Evolutionary conservation across 2,329 filamentous ascomycete species (phyloP), one percentile per base, ranked within the genome.

Genomic region (Geosmithia flava): DNA sequence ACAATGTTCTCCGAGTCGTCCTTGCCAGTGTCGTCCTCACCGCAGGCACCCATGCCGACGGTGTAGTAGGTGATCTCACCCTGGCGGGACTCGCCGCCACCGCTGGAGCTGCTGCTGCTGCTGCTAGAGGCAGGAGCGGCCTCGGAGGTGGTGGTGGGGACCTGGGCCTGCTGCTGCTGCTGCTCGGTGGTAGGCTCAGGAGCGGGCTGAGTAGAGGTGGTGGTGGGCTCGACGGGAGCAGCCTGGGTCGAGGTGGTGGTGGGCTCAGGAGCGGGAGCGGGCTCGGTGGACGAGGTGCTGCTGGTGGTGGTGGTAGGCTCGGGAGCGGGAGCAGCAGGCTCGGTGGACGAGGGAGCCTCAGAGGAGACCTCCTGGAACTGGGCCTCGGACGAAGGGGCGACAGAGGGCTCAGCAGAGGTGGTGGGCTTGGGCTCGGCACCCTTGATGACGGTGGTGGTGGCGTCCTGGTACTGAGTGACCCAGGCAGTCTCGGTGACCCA

Each of bases 1-100:
- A 93, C 78, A 51, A 88, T 79, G 60, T 76, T 70, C 19, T 80
- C 70, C 3, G 59, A 62, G 20, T 59, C 48, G 57, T 82, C 79
- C 53, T 64, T 60, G 57, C 80, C 78, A 44, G 69, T 60, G 66
- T 81, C 81, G 54, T 79, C 75, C 39, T 62, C 63, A 48, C 85
- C 86, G 59, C 87, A 93, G 20, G 82, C 66, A 50, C 83, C 83
- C 8, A 84, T 60, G 42, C 83, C 87, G 45, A 83, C 69, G 41
- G 71, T 67, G 68, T 86, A 94, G 71, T 78, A 90, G 50, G 87
- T 93, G 54, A 87, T 72, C 46, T 89, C 76, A 52, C 86, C 87
- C 0, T 60, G 58, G 67, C 65, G 63, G 55, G 54, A 50, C 46
- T 58, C 56, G 48, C 55, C 43, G 56, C 55, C 48, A 52, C 47